Evolutionary conservation across 805 yeast species (phyloP).

Genomic region (Suhomyces canberraensis): DNA sequence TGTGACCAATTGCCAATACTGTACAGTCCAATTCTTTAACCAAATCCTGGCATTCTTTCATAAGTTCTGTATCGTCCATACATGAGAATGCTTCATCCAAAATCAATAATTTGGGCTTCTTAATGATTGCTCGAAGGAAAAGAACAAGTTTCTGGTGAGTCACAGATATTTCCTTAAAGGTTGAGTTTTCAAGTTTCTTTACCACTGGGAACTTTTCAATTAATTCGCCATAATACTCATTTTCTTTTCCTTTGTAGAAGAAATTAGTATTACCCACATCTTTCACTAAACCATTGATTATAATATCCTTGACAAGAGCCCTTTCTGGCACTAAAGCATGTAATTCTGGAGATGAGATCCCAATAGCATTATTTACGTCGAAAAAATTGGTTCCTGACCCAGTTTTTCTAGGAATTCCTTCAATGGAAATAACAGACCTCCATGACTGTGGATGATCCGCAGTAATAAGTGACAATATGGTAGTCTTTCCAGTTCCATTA

Average conservation of each 20-base stretch:
- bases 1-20: constrained; percentile 77
- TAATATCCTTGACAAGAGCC: constrained; percentile 51
- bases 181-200: constrained; percentile 28
- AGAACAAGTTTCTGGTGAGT: constrained; percentile 77
- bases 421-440: constrained; percentile 63
- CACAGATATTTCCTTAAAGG: constrained; percentile 55
- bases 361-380: constrained; percentile 74
- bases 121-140: constrained; percentile 73
- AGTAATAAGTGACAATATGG: constrained; percentile 76
- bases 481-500: constrained; percentile 93
- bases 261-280: constrained; percentile 59
- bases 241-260: constrained; percentile 38
- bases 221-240: constrained; percentile 16
- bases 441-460: constrained; percentile 98
- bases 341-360: constrained; percentile 87
- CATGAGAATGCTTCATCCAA: constrained; percentile 93
- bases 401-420: constrained; percentile 66
- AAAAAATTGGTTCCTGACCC: constrained; percentile 74
- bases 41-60: constrained; percentile 31
- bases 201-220: constrained; percentile 29
- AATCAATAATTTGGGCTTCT: constrained; percentile 73
- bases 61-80: constrained; percentile 59
- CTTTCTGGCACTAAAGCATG: constrained; percentile 76
- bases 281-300: constrained; percentile 65
- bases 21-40: constrained; percentile 48